Base-by-base conservation (phyloP, 1,284 basidiomycete species). In the Hymenochaete sp. region DNA sequence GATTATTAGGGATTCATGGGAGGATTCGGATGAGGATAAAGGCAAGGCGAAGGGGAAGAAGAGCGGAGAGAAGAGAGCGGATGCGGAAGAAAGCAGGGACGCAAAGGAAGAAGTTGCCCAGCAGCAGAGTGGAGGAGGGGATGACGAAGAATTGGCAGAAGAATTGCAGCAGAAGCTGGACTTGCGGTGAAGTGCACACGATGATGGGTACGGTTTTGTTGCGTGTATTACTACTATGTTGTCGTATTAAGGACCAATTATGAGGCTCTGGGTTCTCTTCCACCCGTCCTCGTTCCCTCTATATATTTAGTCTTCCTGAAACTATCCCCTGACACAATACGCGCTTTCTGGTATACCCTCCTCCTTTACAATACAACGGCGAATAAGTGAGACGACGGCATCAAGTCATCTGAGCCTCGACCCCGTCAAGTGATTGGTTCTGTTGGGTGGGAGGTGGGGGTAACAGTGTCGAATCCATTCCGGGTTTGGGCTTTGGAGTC, bases 1-100 rank as follows among this genome's bases (percentile, higher is more conserved):
- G 45, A 46, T 29, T 3, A 71, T 86, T 14, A 77, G 73, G 51
- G 82, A 86, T 48, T 77, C 68, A 53, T 88, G 85, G 84, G 83
- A 88, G 39, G 82, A 82, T 45, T 84, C 85, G 10, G 81, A 79
- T 19, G 80, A 76, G 11, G 67, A 66, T 10, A 71, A 67, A 38
- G 56, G 39, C 51, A 56, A 55, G 43, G 53, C 45, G 14, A 18
- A 32, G 52, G 21, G 46, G 49, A 38, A 46, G 47, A 24, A 42
- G 37, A 14, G 43, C 51, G 18, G 47, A 49, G 38, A 40, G 29
- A 32, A 53, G 24, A 51, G 51, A 37, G 40, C 37, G 53, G 45
- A 19, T 40, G 18, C 22, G 49, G 46, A 19, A 47, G 46, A 22
- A 38, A 24, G 26, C 42, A 44, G 44, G 44, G 31, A 47, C 9